Conservation (phyloP, 176 grass and related monocot genomes). For the Chloris gayana region DNA sequence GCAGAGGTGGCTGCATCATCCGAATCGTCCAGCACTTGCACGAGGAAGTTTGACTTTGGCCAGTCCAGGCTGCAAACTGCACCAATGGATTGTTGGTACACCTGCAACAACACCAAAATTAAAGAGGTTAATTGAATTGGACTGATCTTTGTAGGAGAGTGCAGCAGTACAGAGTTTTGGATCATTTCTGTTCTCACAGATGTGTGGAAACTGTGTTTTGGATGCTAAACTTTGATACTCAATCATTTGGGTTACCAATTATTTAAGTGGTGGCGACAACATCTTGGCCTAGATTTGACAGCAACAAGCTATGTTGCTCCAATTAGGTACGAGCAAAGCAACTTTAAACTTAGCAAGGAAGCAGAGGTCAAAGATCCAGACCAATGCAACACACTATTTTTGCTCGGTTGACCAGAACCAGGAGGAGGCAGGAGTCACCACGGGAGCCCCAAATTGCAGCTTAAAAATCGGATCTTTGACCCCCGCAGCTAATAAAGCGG, state of each 20-base stretch:
- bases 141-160: constrained; percentile 3
- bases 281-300: constrained; percentile 23
- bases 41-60: constrained; percentile 65
- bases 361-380: constrained; percentile 41
- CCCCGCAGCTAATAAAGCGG: not conserved
- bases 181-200: not conserved
- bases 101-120: constrained; percentile 58
- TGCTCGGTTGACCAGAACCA: constrained; percentile 15
- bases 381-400: not conserved
- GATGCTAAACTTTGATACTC: not conserved
- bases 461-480: constrained; percentile 20
- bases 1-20: constrained; percentile 61
- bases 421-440: not conserved
- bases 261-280: constrained; percentile 20
- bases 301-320: not conserved
- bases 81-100: constrained; percentile 90
- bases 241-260: constrained; percentile 9
- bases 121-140: constrained; percentile 24
- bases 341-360: constrained; percentile 10
- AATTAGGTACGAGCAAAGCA: constrained; percentile 13
- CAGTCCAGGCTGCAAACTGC: constrained; percentile 81
- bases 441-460: constrained; percentile 13
- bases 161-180: not conserved
- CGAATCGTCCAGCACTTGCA: constrained; percentile 88
- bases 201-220: not conserved